Base-by-base conservation (phyloP, 2,329 filamentous ascomycete species). In the Didymosphaeria variabile region DNA sequence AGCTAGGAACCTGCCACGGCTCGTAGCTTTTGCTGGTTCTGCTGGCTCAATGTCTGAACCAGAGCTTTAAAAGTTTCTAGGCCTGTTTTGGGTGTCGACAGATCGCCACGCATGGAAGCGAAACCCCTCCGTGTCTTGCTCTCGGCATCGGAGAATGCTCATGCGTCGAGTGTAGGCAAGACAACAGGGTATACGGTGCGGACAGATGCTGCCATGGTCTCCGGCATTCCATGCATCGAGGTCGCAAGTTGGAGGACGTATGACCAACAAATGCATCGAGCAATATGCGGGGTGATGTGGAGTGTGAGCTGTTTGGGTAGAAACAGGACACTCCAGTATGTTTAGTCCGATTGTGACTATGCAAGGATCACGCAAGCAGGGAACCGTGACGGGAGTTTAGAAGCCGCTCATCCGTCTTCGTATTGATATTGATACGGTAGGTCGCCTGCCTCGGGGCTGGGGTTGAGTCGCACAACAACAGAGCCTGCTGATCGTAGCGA, bases 361-460 rank as follows among this genome's bases (percentile, higher is more conserved):
- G 42, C 53, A 46, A 19, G 32, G 26, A 46, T 17, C 2, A 17
- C 32, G 40, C 15, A 32, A 32, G 23, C 10, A 26, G 29, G 40
- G 3, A 13, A 21, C 13, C 15, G 10, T 36, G 8, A 31, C 29
- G 21, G 19, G n/a, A 17, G n/a, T 21, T 2, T 36, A 29, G 7
- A 34, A n/a, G 36, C n/a, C 8, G 29, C 42, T 71, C 66, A 70
- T 19, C 65, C 68, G 49, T 59, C 64, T 31, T 71, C 65, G 32
- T 68, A 64, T 10, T 66, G 59, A 61, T 73, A 77, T 52, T 74
- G 62, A 61, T 79, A 79, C 29, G 76, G 76, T 54, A 77, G 50
- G 5, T 76, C 73, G 19, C 73, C 74, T 49, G 59, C 55, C 15
- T 66, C 66, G 4, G 74, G 70, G 52, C 65, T 71, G 5, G 59